These are phyloP conservation scores for Salix exigua DNA, from an alignment of 345 rosid species.

Conservation along the genomic window DNA sequence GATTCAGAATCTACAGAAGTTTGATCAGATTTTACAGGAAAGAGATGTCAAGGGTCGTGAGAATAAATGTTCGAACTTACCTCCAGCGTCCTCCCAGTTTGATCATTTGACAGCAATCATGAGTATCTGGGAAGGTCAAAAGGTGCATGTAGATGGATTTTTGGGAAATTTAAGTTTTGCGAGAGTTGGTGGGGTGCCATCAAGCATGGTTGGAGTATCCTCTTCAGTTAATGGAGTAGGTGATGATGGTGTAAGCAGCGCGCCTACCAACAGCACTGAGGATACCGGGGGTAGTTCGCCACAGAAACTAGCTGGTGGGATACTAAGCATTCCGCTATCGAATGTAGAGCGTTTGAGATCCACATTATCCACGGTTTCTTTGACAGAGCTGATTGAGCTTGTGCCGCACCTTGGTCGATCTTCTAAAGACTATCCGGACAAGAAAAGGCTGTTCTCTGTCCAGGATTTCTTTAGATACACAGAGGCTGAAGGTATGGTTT, in stretches of 20 bases:
- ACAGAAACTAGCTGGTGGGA: slow-evolving; percentile 69
- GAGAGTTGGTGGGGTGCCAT: slow-evolving; percentile 78
- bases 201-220: slow-evolving; percentile 70
- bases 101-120: slow-evolving; percentile 46
- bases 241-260: slow-evolving; percentile 39
- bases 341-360: slow-evolving; percentile 88
- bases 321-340: slow-evolving; percentile 79
- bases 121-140: slow-evolving; percentile 77
- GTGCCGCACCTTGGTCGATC: slow-evolving; percentile 72
- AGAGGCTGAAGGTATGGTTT: slow-evolving; percentile 80
- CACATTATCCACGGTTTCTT: slow-evolving; percentile 70
- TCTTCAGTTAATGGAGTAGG: slow-evolving; percentile 55
- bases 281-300: slow-evolving; percentile 53
- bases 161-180: slow-evolving; percentile 85
- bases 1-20: slow-evolving; percentile 57
- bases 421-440: slow-evolving; percentile 84
- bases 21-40: slow-evolving; percentile 50
- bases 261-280: slow-evolving; percentile 35
- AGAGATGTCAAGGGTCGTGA: slow-evolving; percentile 25
- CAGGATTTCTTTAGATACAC: slow-evolving; percentile 99
- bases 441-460: slow-evolving; percentile 86
- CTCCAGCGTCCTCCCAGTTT: slow-evolving; percentile 28
- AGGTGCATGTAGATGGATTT: slow-evolving; percentile 68
- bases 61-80: slow-evolving; percentile 21
- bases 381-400: slow-evolving; percentile 84